Evolutionary conservation across 805 yeast species (phyloP), one percentile per base, ranked within the genome.

Genomic region (Cyberlindnera saturnus): DNA sequence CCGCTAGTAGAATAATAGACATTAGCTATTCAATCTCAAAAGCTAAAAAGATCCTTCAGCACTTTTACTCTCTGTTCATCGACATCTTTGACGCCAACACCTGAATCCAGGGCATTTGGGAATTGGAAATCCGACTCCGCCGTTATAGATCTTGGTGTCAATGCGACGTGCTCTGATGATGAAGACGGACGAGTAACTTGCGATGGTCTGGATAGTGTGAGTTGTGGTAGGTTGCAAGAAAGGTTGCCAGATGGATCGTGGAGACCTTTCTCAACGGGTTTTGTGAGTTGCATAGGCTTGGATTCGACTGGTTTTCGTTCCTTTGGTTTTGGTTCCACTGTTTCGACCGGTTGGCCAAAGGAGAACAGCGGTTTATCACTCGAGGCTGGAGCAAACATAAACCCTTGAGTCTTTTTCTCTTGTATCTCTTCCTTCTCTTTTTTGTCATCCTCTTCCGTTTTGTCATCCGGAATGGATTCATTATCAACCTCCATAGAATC

Each of bases 31-130:
- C 28, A 23, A 7, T 16, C 26, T 41, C 26, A 49, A 33, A 51
- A 51, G 15, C 44, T 38, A 34, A 47, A 51, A 6, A 43, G 28
- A 7, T 42, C 39, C 26, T 38, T 48, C 36, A 41, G 48, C 2
- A 45, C 29, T 3, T 30, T 30, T 7, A 55, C 53, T 34, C 48
- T 47, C 6, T 44, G 9, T 35, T 50, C 56, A 33, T 52, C 55
- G 14, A 55, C 44, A 28, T 55, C 56, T 13, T 44, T 40, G 11
- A 45, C 3, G 1, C 50, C 39, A 33, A 41, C 43, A 0, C 48
- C 50, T 4, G 47, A 32, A 6, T 43, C 40, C 20, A 43, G 41
- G 5, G 38, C 32, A 17, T 35, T 23, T 15, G 38, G 38, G 17
- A 35, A 35, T 16, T n/a, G 16, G 38, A 35, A 35, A 4, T 34